phyloP scores from a whole-genome alignment of 148 eudicot species.

The Dianthus caryophyllus region DNA sequence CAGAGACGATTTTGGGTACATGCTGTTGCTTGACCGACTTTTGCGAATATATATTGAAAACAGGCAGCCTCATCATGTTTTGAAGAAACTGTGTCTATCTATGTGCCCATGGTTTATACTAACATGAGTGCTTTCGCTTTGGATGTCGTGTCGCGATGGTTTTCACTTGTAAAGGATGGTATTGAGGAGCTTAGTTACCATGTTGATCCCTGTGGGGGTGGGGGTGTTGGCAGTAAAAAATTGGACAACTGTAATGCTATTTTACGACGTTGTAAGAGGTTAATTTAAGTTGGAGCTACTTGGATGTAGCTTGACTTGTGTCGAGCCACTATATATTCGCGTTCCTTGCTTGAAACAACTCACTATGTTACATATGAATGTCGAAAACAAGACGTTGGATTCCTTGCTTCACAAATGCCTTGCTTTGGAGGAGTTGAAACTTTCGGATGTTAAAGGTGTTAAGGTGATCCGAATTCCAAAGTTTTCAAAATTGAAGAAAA shows the following conservation, averaged over 20 bases:
- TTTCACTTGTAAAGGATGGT: not conserved
- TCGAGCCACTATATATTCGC: too few species aligned
- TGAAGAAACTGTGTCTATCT: not conserved
- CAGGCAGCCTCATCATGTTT: not conserved
- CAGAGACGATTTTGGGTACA: not conserved
- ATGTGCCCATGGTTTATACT: not conserved
- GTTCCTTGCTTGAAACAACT: constrained; percentile 9
- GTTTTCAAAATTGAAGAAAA: constrained; percentile 1
- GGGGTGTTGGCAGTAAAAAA: not conserved
- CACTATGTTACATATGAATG: not conserved
- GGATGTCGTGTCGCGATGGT: not conserved
- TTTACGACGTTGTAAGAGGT: too few species aligned
- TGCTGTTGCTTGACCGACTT: not conserved
- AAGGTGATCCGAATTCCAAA: not conserved
- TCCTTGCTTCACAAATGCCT: not conserved
- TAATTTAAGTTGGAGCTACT: not conserved
- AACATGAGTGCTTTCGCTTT: not conserved
- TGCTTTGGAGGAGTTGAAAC: not conserved
- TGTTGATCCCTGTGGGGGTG: not conserved
- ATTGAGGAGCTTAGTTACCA: not conserved
- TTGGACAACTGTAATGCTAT: too few species aligned
- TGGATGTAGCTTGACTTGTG: not conserved
- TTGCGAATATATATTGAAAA: not conserved
- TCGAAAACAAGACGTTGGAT: not conserved
- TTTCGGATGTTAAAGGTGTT: not conserved